Evolutionary conservation across 331 rosid species (phyloP), one percentile per base, ranked within the genome.

Genomic region (Rosa hybrid): DNA sequence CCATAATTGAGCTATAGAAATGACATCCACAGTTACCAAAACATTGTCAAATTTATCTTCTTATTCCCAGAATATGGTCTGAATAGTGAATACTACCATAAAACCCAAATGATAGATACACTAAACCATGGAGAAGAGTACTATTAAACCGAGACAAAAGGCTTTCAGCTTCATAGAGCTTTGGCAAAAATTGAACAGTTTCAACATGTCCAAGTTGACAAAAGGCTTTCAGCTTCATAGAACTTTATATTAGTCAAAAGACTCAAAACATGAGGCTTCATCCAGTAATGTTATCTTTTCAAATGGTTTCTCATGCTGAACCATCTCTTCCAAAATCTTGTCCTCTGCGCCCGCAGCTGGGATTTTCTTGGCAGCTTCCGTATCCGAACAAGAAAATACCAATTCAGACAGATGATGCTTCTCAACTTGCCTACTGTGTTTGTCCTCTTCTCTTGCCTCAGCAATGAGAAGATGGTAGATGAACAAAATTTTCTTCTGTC

Each of bases 381-480:
- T 59, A 57, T 67, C 71, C 0, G 86, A 72, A 76, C 74, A 18
- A 70, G 83, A 89, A 77, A 92, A 89, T 14, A 92, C 85, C 54
- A 80, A 41, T 70, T 90, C 86, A 1, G 97, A 92, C 34, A 89
- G 7, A 20, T 72, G 72, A 68, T 85, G 88, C 80, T 92, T 92
- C 82, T 80, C 82, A 13, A 80, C 85, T 79, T 92, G 90, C 21
- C 90, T 60, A 21, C 68, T 3, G 54, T 84, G 79, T 45, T 90
- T 92, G 0, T 81, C 78, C 71, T 81, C 91, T 57, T 92, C 95
- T 77, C 71, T 85, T 65, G 95, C 73, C 71, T 91, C 87, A 0
- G 80, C 78, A 0, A 92, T 68, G 45, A 92, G 84, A n/a, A 92
- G 89, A 68, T 86, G 92, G 72, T 90, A 92, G 17, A 86, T 75